Evolutionary conservation across 2,329 filamentous ascomycete species (phyloP), one percentile per base, ranked within the genome.

Genomic region (Exophiala sideris): DNA sequence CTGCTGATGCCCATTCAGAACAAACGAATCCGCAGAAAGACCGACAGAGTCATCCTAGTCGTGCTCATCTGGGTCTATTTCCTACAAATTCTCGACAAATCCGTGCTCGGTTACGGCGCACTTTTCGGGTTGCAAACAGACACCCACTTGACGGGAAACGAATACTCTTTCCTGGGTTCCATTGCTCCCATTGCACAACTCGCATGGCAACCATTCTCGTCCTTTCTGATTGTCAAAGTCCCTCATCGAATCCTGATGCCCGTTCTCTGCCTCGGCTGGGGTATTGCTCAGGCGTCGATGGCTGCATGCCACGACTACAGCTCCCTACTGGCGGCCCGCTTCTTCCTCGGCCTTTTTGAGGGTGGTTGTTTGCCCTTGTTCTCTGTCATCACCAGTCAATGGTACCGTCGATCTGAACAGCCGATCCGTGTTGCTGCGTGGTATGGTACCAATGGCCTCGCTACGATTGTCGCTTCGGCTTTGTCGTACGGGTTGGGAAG

Each of bases 371-470:
- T 76, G 36, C 73, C 73, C 0, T 64, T 76, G 2, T 77, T 76
- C 47, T 68, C 68, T 41, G 66, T 76, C 20, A 75, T 76, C 45
- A 76, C 73, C 1, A 71, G 70, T 35, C 70, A 75, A 34, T 76
- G 74, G 74, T 76, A 76, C 58, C 69, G 73, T 10, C 70, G 72
- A 50, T 74, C 75, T 3, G 83, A 88, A 62, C 84, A 87, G 66
- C 82, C 84, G 0, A 66, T 84, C 21, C 76, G 85, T 0, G 77
- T 86, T 2, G 82, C 82, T 0, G 77, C 78, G n/a, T 88, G 84
- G 84, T 87, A 87, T 60, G 74, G 80, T 3, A 84, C 81, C 0
- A 86, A 82, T 48, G 82, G 82, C 0, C 54, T 77, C 0, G 79
- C 80, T 0, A 83, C 77, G 5, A 81, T 85, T 38, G 67, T 82